Conservation (phyloP, 768 basidiomycete genomes). For the Boletellus ananas region DNA sequence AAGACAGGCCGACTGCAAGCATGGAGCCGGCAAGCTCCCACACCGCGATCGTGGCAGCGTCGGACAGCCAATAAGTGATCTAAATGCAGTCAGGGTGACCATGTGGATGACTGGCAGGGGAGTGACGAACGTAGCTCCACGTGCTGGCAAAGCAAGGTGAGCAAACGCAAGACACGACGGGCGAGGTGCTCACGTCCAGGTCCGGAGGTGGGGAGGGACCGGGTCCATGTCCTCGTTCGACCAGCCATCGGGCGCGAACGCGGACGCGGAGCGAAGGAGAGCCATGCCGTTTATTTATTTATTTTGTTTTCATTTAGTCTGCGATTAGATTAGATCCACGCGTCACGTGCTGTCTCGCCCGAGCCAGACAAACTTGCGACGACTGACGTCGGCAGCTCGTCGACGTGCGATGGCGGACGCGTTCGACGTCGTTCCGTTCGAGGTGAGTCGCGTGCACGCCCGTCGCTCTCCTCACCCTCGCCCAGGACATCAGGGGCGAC, state of each 20-base stretch:
- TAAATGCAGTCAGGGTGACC: background rate
- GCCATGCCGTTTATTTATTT: background rate
- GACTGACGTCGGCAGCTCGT: background rate
- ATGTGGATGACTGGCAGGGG: constrained; percentile 33
- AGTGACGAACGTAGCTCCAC: constrained; percentile 66
- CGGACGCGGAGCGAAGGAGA: constrained; percentile 36
- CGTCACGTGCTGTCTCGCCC: constrained; percentile 24
- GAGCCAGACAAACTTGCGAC: constrained; percentile 13
- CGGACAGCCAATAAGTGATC: constrained; percentile 28
- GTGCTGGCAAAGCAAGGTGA: constrained; percentile 27
- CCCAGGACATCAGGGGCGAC: constrained; percentile 78
- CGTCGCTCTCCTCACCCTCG: constrained; percentile 1
- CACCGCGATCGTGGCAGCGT: constrained; percentile 20
- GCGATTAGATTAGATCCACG: constrained; percentile 14
- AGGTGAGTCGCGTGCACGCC: constrained; percentile 42
- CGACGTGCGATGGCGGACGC: constrained; percentile 50
- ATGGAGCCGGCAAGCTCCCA: constrained; percentile 61
- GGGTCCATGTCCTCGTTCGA: constrained; percentile 78
- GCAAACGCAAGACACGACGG: background rate
- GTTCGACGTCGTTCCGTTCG: constrained; percentile 86
- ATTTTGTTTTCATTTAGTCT: too few species aligned
- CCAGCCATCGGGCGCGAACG: constrained; percentile 55
- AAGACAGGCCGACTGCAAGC: constrained; percentile 72
- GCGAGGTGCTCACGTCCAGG: constrained; percentile 46
- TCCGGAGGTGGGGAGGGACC: constrained; percentile 55